Percentiles rank a stretch among this genome's conserved stretches.
These are phyloP conservation scores for Paratinospora sagittata DNA, from an alignment of 164 flowering plant genomes.

Conservation along the genomic window DNA sequence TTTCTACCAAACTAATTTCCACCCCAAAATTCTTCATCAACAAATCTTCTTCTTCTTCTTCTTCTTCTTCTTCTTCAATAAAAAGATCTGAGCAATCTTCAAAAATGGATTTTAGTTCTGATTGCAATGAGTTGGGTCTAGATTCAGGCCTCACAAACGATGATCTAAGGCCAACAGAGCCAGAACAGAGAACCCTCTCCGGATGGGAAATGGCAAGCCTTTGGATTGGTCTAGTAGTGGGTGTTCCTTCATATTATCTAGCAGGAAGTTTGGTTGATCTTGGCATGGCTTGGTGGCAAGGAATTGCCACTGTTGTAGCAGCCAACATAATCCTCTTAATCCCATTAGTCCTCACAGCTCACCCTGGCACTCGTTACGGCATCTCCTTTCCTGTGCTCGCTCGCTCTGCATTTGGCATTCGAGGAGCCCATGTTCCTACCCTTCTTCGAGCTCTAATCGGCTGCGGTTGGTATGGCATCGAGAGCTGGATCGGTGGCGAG, in stretches of 20 bases:
- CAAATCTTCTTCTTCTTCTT: slow-evolving; percentile 33
- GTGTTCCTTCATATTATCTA: slow-evolving; percentile 77
- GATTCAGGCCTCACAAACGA: slow-evolving; percentile 58
- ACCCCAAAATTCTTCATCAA: slow-evolving; percentile 10
- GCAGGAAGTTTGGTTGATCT: slow-evolving; percentile 93
- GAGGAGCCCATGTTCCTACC: slow-evolving; percentile 77
- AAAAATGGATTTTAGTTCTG: background rate
- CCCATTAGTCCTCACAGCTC: slow-evolving; percentile 62
- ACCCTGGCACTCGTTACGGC: slow-evolving; percentile 71
- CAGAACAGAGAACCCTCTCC: slow-evolving; percentile 42
- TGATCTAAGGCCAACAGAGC: slow-evolving; percentile 59
- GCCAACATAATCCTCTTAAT: slow-evolving; percentile 63
- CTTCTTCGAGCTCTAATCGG: slow-evolving; percentile 74
- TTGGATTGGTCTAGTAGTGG: slow-evolving; percentile 87
- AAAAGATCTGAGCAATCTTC: slow-evolving; percentile 29
- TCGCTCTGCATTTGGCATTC: slow-evolving; percentile 71
- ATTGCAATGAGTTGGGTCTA: slow-evolving; percentile 24
- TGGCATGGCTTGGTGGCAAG: slow-evolving; percentile 97
- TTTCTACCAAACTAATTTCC: background rate
- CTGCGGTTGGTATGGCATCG: slow-evolving; percentile 95
- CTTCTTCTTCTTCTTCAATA: slow-evolving; percentile 33
- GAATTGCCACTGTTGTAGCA: slow-evolving; percentile 63
- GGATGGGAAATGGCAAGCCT: slow-evolving; percentile 75
- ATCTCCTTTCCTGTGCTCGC: slow-evolving; percentile 78
- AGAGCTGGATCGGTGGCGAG: slow-evolving; percentile 90